Percentiles rank a stretch among this genome's conserved stretches.
Evolutionary conservation across 768 basidiomycete species (phyloP).

Genomic region (Termitomyces sp.): DNA sequence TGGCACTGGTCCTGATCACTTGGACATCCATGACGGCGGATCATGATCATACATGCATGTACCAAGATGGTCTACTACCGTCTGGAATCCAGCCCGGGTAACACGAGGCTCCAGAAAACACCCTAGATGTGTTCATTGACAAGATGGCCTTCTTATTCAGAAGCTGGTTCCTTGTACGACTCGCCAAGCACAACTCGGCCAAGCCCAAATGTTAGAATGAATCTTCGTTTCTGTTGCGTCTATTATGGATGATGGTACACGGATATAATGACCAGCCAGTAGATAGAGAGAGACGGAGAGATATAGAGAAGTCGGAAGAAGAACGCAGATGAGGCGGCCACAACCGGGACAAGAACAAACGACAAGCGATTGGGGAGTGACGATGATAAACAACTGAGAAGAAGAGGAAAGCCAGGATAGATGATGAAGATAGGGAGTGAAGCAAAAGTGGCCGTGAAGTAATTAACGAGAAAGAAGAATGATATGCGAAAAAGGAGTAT

Average conservation of each 20-base stretch:
- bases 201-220: neutral
- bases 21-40: neutral
- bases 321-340: neutral
- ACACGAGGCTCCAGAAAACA: neutral
- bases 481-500: slow-evolving; percentile 1
- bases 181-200: neutral
- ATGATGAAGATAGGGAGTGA: slow-evolving; percentile 4
- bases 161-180: neutral
- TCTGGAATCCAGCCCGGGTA: neutral
- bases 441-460: neutral
- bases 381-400: slow-evolving; percentile 5
- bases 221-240: slow-evolving; percentile 14
- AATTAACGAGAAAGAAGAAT: slow-evolving; percentile 6
- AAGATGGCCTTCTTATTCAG: neutral
- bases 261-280: slow-evolving; percentile 16
- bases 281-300: slow-evolving; percentile 14
- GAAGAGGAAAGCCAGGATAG: slow-evolving; percentile 1
- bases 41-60: neutral
- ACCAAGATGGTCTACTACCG: neutral
- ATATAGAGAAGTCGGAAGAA: neutral
- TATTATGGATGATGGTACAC: slow-evolving; percentile 16
- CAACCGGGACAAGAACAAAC: slow-evolving; percentile 9
- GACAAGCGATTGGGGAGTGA: slow-evolving; percentile 4
- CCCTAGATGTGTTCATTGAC: neutral
- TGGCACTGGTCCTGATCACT: neutral